Evolutionary conservation across 768 basidiomycete species (phyloP), one percentile per base, ranked within the genome.

Genomic region (Hebeloma cylindrosporum): DNA sequence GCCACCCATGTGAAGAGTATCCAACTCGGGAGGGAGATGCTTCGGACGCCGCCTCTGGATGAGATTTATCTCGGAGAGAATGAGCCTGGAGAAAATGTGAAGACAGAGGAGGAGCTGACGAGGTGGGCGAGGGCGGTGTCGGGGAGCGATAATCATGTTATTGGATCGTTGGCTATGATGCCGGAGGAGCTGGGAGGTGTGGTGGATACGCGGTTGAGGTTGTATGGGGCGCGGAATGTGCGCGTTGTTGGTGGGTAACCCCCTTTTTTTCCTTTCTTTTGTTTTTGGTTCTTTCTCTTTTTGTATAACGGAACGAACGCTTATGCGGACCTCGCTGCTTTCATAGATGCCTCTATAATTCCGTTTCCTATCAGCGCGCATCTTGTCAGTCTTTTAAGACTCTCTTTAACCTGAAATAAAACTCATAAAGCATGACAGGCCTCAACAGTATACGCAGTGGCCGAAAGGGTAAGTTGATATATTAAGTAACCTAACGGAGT

Each of bases 161-260:
- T 64, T 18, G 67, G 71, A 5, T 66, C 71, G 3, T 45, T 66
- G 42, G 57, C 68, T 7, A 73, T 75, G 71, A 57, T 72, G 57
- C 71, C 73, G 7, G 49, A 47, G 39, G 61, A 60, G 18, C 43
- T 65, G 26, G 73, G 72, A 2, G 69, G 70, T 0, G 67, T 69
- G 9, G 70, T 71, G 2, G 65, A 69, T 44, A 53, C 62, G 7
- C 33, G 53, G n/a, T 48, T 71, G 40, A 61, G 44, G 43, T 61
- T 71, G 2, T 68, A 71, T 52, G 70, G 68, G 5, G 59, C 59
- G 4, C 45, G 42, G 10, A 70, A 70, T 36, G 59, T 69, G 4
- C 56, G 69, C 6, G 65, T 69, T 30, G 65, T 61, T n/a, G 62
- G 61, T 62, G 38, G 8, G 60, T 54, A 16, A 18, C 16, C 1